Conservation (phyloP, 2,329 filamentous ascomycete species). For the Ceratocystis alfenasii region DNA sequence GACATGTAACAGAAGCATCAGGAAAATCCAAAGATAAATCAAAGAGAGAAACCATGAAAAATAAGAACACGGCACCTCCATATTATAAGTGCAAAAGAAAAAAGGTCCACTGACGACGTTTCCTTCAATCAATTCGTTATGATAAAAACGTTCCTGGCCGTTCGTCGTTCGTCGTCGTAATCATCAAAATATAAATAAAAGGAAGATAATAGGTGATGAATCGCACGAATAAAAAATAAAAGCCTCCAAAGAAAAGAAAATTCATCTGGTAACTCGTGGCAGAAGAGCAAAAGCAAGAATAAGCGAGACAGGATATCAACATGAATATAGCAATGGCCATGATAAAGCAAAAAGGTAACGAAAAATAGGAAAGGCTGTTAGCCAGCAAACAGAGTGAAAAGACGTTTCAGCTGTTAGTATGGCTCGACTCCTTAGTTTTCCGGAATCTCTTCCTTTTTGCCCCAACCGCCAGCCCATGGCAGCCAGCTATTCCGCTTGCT, state of each 20-base stretch:
- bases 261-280: not conserved
- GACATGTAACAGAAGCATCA: not conserved
- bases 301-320: constrained; percentile 2
- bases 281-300: constrained; percentile 1
- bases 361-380: not conserved
- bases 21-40: not conserved
- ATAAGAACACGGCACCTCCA: not conserved
- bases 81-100: constrained; percentile 4
- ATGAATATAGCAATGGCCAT: not conserved
- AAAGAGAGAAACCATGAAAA: not conserved
- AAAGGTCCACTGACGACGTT: not conserved
- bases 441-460: constrained; percentile 39
- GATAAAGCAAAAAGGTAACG: constrained; percentile 1
- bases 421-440: not conserved
- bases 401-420: not conserved
- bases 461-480: constrained; percentile 42
- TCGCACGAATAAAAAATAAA: constrained; percentile 5
- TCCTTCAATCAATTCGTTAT: constrained; percentile 1
- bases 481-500: constrained; percentile 56
- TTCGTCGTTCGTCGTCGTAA: not conserved
- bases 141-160: not conserved
- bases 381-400: not conserved
- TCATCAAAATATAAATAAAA: constrained; percentile 15
- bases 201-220: not conserved
- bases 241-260: constrained; percentile 1